Evolutionary conservation across 2,329 filamentous ascomycete genomes (phyloP).

Genomic region (Aureobasidium vineae): DNA sequence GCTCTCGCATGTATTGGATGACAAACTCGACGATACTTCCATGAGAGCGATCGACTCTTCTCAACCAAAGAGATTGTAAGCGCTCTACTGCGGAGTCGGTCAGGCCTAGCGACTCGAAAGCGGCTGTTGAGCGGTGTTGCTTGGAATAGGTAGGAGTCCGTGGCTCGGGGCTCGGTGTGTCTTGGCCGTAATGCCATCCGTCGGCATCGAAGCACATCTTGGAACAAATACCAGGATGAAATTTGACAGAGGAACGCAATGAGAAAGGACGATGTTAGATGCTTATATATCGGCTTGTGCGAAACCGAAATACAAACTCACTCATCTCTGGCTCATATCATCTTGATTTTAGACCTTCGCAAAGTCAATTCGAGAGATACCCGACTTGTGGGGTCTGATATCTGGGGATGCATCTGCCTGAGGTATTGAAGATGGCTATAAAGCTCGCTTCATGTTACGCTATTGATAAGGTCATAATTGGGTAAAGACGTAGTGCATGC

Average conservation of each 20-base stretch:
- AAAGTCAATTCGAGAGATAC: neutral
- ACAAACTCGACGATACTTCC: neutral
- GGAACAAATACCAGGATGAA: neutral
- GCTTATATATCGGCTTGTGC: too few species aligned
- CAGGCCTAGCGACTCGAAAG: neutral
- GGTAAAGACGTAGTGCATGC: neutral
- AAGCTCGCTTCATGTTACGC: neutral
- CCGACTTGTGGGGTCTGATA: neutral
- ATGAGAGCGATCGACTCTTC: neutral
- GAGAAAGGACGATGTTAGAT: neutral
- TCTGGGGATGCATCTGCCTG: neutral
- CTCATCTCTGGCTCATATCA: neutral
- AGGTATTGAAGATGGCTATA: neutral
- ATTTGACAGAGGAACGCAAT: neutral
- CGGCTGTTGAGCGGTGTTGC: neutral
- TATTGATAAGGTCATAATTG: neutral
- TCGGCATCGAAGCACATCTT: neutral
- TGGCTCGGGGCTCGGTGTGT: neutral
- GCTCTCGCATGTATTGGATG: neutral
- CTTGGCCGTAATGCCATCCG: neutral
- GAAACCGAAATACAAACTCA: neutral
- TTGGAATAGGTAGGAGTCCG: neutral
- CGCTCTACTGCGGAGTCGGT: neutral
- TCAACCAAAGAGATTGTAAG: neutral
- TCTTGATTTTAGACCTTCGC: neutral